Conservation (phyloP, 495 filamentous ascomycete genomes). For the Hyaloscypha finlandica region DNA sequence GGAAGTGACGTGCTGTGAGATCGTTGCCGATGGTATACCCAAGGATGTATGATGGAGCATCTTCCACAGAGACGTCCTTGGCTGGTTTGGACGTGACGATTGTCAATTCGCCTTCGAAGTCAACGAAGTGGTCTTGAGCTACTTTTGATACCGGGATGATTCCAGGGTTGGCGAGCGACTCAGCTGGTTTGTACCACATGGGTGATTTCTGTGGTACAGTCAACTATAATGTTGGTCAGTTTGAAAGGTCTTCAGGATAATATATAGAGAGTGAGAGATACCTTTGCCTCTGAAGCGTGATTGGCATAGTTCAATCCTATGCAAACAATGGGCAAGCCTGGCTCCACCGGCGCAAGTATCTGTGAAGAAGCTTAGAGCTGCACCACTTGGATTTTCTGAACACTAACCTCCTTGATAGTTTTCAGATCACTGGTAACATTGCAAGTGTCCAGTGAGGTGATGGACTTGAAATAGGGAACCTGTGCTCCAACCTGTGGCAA, state of each 20-base stretch:
- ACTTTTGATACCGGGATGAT: neutral
- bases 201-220: neutral
- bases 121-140: neutral
- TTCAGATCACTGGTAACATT: neutral
- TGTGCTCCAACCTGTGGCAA: neutral
- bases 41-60: conserved; percentile 41
- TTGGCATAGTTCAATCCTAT: conserved; percentile 4
- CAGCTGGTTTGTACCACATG: conserved; percentile 3
- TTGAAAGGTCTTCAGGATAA: no score
- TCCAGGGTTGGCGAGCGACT: neutral
- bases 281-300: neutral
- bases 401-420: neutral
- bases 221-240: neutral
- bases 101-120: conserved; percentile 1
- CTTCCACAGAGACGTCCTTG: conserved; percentile 35
- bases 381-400: neutral
- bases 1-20: conserved; percentile 46
- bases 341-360: neutral
- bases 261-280: neutral
- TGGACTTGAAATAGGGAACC: neutral
- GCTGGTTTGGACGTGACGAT: neutral
- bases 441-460: neutral
- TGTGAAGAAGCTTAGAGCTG: neutral
- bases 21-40: conserved; percentile 50
- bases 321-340: conserved; percentile 1